Evolutionary conservation across 1,139 yeast genomes (phyloP).

Genomic region (Blastobotrys serpentis): DNA sequence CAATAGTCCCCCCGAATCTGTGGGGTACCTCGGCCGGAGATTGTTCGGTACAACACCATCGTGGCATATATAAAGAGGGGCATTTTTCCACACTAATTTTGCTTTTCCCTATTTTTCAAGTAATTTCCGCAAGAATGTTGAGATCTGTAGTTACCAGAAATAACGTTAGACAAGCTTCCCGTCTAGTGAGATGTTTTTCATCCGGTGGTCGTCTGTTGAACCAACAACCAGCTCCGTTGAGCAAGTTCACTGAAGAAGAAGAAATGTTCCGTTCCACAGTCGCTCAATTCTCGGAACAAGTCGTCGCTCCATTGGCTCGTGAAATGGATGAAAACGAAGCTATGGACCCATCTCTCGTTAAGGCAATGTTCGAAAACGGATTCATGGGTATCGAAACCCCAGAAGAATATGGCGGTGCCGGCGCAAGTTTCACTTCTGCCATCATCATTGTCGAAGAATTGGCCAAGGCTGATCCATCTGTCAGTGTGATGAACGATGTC

Average conservation of each 20-base stretch:
- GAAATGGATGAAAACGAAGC: conserved; percentile 46
- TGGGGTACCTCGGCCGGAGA: no score
- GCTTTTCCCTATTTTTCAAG: not conserved
- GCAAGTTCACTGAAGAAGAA: conserved; percentile 42
- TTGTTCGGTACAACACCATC: no score
- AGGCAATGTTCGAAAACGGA: conserved; percentile 43
- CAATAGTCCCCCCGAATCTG: no score
- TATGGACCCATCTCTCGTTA: conserved; percentile 41
- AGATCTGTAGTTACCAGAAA: conserved; percentile 10
- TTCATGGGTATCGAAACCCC: conserved; percentile 49
- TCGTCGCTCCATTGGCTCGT: conserved; percentile 42
- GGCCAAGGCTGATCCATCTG: conserved; percentile 46
- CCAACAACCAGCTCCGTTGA: conserved; percentile 22
- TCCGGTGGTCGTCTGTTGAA: conserved; percentile 8
- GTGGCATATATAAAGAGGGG: no score
- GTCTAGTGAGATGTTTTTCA: conserved; percentile 10
- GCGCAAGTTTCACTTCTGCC: conserved; percentile 47
- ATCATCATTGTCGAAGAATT: conserved; percentile 46
- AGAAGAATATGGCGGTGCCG: conserved; percentile 47
- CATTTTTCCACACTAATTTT: no score
- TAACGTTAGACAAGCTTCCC: conserved; percentile 11
- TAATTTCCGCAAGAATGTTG: not conserved
- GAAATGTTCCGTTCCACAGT: conserved; percentile 43
- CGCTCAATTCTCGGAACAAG: conserved; percentile 42
- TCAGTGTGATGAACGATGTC: conserved; percentile 46